Conservation (phyloP, 2,329 filamentous ascomycete species). For the Leptographium flavum region DNA sequence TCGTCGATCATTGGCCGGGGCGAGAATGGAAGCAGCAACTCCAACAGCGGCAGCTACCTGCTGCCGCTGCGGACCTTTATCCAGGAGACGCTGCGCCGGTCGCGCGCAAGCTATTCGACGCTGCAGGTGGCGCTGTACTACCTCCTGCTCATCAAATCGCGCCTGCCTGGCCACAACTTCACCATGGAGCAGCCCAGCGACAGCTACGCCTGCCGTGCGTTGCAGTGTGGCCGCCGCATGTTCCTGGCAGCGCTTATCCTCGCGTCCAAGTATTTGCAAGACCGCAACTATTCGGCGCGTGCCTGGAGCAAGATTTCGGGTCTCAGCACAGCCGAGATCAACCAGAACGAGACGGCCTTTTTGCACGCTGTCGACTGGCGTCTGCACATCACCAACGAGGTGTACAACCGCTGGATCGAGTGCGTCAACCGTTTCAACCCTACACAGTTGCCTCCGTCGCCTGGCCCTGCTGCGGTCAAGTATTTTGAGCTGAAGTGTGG, state of each 20-base stretch:
- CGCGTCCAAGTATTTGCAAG: slow-evolving; percentile 94
- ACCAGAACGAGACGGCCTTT: slow-evolving; percentile 91
- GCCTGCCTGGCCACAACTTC: slow-evolving; percentile 71
- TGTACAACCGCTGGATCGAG: slow-evolving; percentile 88
- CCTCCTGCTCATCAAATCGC: slow-evolving; percentile 81
- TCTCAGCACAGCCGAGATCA: slow-evolving; percentile 85
- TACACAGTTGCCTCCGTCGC: slow-evolving; percentile 38
- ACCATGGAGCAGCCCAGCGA: slow-evolving; percentile 74
- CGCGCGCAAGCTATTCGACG: slow-evolving; percentile 93
- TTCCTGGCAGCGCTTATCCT: slow-evolving; percentile 89
- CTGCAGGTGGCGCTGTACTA: slow-evolving; percentile 96
- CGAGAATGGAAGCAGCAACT: slow-evolving; percentile 45
- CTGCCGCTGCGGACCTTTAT: slow-evolving; percentile 90
- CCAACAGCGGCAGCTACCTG: slow-evolving; percentile 28
- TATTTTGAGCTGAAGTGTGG: slow-evolving; percentile 32
- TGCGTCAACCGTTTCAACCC: slow-evolving; percentile 79
- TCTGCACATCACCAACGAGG: slow-evolving; percentile 77
- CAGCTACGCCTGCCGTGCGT: slow-evolving; percentile 55
- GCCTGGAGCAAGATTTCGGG: slow-evolving; percentile 99
- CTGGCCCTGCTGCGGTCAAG: slow-evolving; percentile 13
- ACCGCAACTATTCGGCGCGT: slow-evolving; percentile 91
- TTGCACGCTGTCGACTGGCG: slow-evolving; percentile 85
- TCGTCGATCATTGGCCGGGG: slow-evolving; percentile 67
- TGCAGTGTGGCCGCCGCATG: slow-evolving; percentile 95
- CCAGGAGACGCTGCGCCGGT: slow-evolving; percentile 88